Evolutionary conservation across 495 filamentous ascomycete species (phyloP), one percentile per base, ranked within the genome.

Genomic region (Emericellopsis terricola): DNA sequence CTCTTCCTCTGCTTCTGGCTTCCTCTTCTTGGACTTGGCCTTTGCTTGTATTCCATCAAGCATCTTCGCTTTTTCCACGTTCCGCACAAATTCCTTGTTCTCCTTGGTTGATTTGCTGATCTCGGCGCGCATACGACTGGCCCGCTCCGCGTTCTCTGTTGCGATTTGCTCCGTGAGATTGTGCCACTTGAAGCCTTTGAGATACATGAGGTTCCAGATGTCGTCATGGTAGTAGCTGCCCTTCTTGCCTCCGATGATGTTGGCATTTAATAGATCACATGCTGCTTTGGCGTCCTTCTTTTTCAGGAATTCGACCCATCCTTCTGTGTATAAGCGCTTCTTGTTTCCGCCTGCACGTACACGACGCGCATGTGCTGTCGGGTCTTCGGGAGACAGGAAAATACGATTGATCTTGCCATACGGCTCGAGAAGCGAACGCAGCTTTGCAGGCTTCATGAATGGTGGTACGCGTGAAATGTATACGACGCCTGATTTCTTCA

Each of bases 391-490:
- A 0, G 83, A 67, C 0, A 96, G 69, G 55, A 93, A 97, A 11
- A 94, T 73, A 35, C 82, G 77, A 38, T 76, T 78, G 41, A 94
- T 79, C 14, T 70, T 67, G 14, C 82, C 82, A 38, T 87, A 78
- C 2, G 70, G 68, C 30, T 81, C 68, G 20, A 97, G 68, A 10
- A 93, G 68, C 6, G 70, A 65, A 32, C 81, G 76, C 14, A 96
- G 54, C 28, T 85, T 83, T 29, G 62, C 60, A 11, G 91, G 91
- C 46, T 89, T 92, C 68, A 97, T 83, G 53, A 92, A 94, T 6
- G 89, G 89, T 15, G 91, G 89, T 15, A 94, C 67, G 28, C 86
- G 78, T 3, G 83, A 91, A 34, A 96, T 60, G 49, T 94, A 96
- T 33, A 94, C 58, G 3, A 94, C 76, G 24, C 86, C 86, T 0